Evolutionary conservation across 1,139 yeast genomes (phyloP).

Genomic region (Scheffersomyces quercinus): DNA sequence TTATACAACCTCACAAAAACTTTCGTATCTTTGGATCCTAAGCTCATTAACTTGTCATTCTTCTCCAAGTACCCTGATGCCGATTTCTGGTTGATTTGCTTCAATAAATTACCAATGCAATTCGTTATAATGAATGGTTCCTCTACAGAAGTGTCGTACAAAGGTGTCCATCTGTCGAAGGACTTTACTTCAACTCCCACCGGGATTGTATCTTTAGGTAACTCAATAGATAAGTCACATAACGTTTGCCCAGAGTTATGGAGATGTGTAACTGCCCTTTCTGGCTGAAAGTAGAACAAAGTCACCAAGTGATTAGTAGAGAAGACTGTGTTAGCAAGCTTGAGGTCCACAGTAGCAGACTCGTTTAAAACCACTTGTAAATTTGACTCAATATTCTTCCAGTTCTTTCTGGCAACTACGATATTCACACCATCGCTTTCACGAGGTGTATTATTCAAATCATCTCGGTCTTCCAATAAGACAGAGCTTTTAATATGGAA

Average conservation of each 20-base stretch:
- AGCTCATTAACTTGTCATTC: slow-evolving; percentile 38
- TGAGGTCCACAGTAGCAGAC: slow-evolving; percentile 20
- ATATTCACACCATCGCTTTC: slow-evolving; percentile 37
- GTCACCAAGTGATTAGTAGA: slow-evolving; percentile 38
- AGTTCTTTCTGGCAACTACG: slow-evolving; percentile 37
- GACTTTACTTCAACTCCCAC: slow-evolving; percentile 1
- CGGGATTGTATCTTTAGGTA: slow-evolving; percentile 19
- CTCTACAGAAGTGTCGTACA: slow-evolving; percentile 17
- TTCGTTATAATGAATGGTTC: slow-evolving; percentile 37
- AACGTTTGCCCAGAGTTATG: slow-evolving; percentile 31
- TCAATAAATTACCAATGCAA: slow-evolving; percentile 53
- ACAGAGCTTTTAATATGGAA: slow-evolving; percentile 24
- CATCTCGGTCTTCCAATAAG: slow-evolving; percentile 26
- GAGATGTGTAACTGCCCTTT: slow-evolving; percentile 20
- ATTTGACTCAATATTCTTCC: slow-evolving; percentile 35
- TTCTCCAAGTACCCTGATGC: slow-evolving; percentile 55
- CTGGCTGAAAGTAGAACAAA: slow-evolving; percentile 36
- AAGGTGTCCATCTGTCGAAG: slow-evolving; percentile 38
- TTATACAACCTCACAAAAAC: slow-evolving; percentile 44
- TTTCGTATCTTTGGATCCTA: slow-evolving; percentile 47
- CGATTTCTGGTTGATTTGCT: slow-evolving; percentile 45
- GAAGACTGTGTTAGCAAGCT: slow-evolving; percentile 44
- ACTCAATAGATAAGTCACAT: slow-evolving; percentile 25
- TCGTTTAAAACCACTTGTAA: slow-evolving; percentile 22
- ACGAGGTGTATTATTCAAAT: slow-evolving; percentile 19